Base-by-base conservation (phyloP, 2,329 filamentous ascomycete genomes). In the Aspergillus tamarii region DNA sequence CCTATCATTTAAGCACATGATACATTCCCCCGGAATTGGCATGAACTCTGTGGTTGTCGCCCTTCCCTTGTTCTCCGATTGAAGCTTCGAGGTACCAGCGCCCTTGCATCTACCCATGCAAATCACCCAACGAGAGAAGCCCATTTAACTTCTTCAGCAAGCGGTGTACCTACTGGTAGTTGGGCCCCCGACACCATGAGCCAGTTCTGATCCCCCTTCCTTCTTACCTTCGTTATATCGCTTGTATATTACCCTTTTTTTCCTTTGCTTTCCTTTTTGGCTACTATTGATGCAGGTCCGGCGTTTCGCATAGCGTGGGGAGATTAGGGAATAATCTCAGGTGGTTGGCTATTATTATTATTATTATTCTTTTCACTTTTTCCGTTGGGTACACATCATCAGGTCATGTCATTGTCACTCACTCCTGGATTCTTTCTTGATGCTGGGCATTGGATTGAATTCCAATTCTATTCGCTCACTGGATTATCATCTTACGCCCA, bases 231-330 rank as follows among this genome's bases (percentile, higher is more conserved):
- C 52, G 2, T 28, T 53, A 11, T 7, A 12, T 46, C 59, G 10
- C 59, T 48, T 66, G 60, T 65, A 61, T 61, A 58, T 66, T 64
- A 57, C 59, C 61, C 60, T 63, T 32, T 30, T 23, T 45, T 60
- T 59, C 55, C 30, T 46, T 48, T 62, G 56, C 57, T 58, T 60
- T 63, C 56, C 58, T 55, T 63, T 57, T 52, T 63, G 58, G 54
- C 52, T 59, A 62, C 56, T 46, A 56, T 52, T 52, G 28, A 30
- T 52, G 12, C 48, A 52, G 48, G 26, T 39, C 32, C 32, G 52
- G 52, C 58, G 36, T 67, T 68, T 67, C 70, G 74, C 73, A 75
- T 76, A 76, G 74, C 73, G 74, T 75, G 72, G 72, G 65, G 69
- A 67, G 34, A 55, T 56, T 64, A 45, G 61, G 52, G 36, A 43